Evolutionary conservation across 306 rosid species (phyloP), one percentile per base, ranked within the genome.

Genomic region (Casuarina cunninghamiana): DNA sequence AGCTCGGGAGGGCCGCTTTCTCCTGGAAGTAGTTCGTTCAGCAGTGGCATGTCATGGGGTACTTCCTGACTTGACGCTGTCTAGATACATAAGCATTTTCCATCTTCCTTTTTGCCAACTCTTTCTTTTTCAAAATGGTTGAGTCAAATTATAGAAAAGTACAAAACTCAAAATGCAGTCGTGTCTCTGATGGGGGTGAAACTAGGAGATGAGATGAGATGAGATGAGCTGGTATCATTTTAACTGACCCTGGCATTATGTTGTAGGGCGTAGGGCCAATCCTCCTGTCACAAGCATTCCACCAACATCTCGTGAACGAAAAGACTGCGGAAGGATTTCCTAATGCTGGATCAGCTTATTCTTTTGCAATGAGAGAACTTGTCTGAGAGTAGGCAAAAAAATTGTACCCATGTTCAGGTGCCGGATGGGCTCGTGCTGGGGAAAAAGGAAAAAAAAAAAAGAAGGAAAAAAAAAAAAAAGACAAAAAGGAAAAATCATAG

Each of bases 21-120:
- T 77, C 92, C 97, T 11, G 93, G 97, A 90, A 88, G 73, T 83
- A 86, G 81, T 80, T 83, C 96, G 77, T 83, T 87, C 79, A 77
- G 78, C 87, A 89, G 83, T 75, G 88, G 84, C 81, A 82, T 86
- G 87, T 15, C 97, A 81, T 96, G 99, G 99, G 99, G 99, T 96
- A 91, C 78, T 81, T 11, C 63, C 82, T 82, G 74, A 72, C 71
- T 83, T 32, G 60, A 83, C 60, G n/a, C 75, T 67, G 19, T 60
- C 73, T 35, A 53, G 53, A 72, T 49, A 37, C 67, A 41, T 69
- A 77, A 78, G 58, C 55, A 60, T 3, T 83, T 79, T 37, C 37
- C 32, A 49, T 85, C 72, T 80, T 58, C 65, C 69, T 69, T 66
- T 10, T 67, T 42, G 32, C 61, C 54, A 32, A 51, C 69, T 46